Evolutionary conservation across 129 eudicot species (phyloP).

Genomic region (Tagetes erecta): DNA sequence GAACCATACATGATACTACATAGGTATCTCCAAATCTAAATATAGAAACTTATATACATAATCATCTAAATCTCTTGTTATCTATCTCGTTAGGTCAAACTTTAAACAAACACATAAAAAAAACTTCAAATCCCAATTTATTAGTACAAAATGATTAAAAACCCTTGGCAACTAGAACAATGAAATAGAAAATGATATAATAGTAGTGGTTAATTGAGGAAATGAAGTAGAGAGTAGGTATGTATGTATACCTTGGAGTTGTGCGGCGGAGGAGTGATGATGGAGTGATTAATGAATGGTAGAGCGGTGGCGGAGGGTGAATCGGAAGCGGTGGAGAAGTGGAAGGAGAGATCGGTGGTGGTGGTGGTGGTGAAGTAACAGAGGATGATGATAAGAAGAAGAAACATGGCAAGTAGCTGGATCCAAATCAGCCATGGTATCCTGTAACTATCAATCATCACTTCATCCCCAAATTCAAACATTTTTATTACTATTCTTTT

Average conservation of each 20-base stretch:
- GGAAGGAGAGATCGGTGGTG: constrained; percentile 26
- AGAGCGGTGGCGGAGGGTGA: constrained; percentile 22
- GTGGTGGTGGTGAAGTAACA: constrained; percentile 35
- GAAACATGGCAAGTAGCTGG: constrained; percentile 66
- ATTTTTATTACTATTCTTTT: constrained; percentile 12
- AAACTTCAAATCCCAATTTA: constrained; percentile 11
- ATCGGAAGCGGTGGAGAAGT: constrained; percentile 35
- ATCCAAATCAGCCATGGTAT: constrained; percentile 93
- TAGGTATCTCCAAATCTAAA: neutral
- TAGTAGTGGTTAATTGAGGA: neutral
- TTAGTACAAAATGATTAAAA: neutral
- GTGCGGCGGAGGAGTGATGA: constrained; percentile 8
- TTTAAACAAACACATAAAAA: neutral
- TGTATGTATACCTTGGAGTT: constrained; percentile 26
- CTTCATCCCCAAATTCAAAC: constrained; percentile 73
- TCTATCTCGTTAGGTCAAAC: neutral
- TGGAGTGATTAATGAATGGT: constrained; percentile 12
- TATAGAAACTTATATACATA: neutral
- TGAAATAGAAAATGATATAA: neutral
- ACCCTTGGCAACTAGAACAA: neutral
- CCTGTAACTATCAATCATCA: constrained; percentile 62
- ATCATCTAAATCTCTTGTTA: neutral
- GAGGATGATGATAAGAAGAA: constrained; percentile 54
- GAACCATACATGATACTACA: neutral
- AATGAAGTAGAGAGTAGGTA: neutral